Base-by-base conservation (phyloP, 805 yeast genomes). In the Metschnikowia drakensbergensis region DNA sequence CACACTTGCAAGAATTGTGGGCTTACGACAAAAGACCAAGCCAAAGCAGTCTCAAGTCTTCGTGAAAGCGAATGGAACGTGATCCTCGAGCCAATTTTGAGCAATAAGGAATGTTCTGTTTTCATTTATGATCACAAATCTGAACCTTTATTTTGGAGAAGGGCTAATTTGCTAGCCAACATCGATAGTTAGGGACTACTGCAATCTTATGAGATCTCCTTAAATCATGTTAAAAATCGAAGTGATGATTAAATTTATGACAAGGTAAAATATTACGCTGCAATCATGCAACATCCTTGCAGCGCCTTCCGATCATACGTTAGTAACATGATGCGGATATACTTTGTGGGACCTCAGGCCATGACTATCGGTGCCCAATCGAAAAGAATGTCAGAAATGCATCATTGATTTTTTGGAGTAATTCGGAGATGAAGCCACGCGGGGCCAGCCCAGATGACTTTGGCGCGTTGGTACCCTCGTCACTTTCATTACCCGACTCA, bases 1-100 rank as follows among this genome's bases (percentile, higher is more conserved):
- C 62, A 60, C 32, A 61, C 67, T 1, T 70, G 75, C 54, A 56
- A 54, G 11, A 66, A 61, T n/a, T 70, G 75, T 57, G 75, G 75
- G 2, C 52, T 57, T 28, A 50, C 50, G 4, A 48, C 47, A 17
- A 42, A 47, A 28, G 59, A 53, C 17, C 45, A 44, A 4, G 45
- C 51, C 23, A 54, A 49, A 36, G 40, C 30, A 30, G 48, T 49
- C 7, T 42, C 51, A 2, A 53, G 46, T 29, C 52, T 49, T 26
- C 54, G 42, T 10, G 49, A 48, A 5, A 47, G 52, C 27, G 62
- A 59, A 37, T 60, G 64, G 64, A 28, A 40, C 10, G 49, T 52
- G 10, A 37, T 60, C 5, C 54, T 60, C 23, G 48, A 48, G 26
- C 62, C 63, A 1, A 35, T 59, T n/a, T 29, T 58, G 25, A 40